Percentiles rank a stretch among this genome's conserved stretches.
Conservation (phyloP, 176 grass and related monocot species). For the Musa schizocarpa region DNA sequence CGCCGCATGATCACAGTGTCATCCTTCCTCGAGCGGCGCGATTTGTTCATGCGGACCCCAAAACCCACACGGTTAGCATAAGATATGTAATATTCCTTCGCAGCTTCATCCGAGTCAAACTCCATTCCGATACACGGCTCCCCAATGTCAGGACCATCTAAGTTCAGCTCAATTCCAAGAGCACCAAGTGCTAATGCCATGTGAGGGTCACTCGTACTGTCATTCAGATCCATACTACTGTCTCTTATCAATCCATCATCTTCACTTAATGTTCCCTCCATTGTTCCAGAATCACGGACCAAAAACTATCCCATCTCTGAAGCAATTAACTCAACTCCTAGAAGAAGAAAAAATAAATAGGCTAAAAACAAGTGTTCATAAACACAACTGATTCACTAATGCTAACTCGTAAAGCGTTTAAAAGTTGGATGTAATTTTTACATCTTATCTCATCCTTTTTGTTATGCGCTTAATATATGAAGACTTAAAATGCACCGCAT, state of each 20-base stretch:
- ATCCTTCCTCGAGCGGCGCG: slow-evolving; percentile 46
- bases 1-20: slow-evolving; percentile 58
- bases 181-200: slow-evolving; percentile 14
- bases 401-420: background rate
- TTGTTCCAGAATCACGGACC: slow-evolving; percentile 2
- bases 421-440: background rate
- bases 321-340: background rate
- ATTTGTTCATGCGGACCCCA: slow-evolving; percentile 51
- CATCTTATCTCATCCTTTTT: background rate
- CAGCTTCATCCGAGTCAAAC: slow-evolving; percentile 39
- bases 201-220: slow-evolving; percentile 8
- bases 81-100: slow-evolving; percentile 49
- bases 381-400: background rate
- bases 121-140: slow-evolving; percentile 45
- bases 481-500: background rate
- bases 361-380: background rate
- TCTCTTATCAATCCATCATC: slow-evolving; percentile 21
- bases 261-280: slow-evolving; percentile 28
- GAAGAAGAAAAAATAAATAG: background rate
- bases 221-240: slow-evolving; percentile 27
- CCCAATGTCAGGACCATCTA: slow-evolving; percentile 7
- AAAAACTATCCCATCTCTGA: slow-evolving; percentile 9
- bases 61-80: slow-evolving; percentile 39
- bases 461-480: too few species aligned
- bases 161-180: slow-evolving; percentile 2